Percentiles rank a stretch among this genome's conserved stretches.
phyloP scores from a whole-genome alignment of 2,329 filamentous ascomycete genomes.

The Arthrobotrys iridis region DNA sequence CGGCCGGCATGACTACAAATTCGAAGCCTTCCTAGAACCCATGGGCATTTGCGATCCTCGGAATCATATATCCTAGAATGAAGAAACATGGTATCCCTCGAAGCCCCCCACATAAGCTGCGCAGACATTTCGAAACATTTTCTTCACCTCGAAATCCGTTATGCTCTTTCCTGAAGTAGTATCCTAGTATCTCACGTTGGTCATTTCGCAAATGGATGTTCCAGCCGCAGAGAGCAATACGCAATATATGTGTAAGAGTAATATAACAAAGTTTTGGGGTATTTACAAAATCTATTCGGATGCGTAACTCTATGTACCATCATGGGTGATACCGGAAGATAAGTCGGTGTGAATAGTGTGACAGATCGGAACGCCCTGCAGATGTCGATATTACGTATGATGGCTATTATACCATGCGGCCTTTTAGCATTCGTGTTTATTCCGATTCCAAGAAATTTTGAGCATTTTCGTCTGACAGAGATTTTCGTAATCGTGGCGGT shows the following conservation, averaged over 20 bases:
- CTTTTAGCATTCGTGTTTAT: not conserved
- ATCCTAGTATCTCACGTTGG: conserved; percentile 4
- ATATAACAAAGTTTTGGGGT: not conserved
- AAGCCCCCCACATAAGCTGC: not conserved
- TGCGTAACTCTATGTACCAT: not conserved
- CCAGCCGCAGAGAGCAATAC: not conserved
- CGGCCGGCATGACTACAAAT: not conserved
- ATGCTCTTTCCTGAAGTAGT: conserved; percentile 3
- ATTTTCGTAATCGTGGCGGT: not conserved
- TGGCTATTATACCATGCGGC: not conserved
- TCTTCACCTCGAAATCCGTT: not conserved
- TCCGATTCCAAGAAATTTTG: conserved; percentile 4
- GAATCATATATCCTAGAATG: not conserved
- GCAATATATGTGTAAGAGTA: not conserved
- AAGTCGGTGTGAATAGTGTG: no score
- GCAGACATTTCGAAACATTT: conserved; percentile 17
- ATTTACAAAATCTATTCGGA: not conserved
- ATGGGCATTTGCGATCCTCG: not conserved
- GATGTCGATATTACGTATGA: no score
- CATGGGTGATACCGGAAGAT: not conserved
- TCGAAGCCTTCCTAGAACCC: not conserved
- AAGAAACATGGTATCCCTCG: not conserved
- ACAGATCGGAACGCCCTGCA: no score
- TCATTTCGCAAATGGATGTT: not conserved
- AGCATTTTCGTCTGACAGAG: not conserved